A percentile compares a stretch with the other conserved stretches of the same genome.
phyloP scores from a whole-genome alignment of 345 rosid species.

The Gossypium australe region DNA sequence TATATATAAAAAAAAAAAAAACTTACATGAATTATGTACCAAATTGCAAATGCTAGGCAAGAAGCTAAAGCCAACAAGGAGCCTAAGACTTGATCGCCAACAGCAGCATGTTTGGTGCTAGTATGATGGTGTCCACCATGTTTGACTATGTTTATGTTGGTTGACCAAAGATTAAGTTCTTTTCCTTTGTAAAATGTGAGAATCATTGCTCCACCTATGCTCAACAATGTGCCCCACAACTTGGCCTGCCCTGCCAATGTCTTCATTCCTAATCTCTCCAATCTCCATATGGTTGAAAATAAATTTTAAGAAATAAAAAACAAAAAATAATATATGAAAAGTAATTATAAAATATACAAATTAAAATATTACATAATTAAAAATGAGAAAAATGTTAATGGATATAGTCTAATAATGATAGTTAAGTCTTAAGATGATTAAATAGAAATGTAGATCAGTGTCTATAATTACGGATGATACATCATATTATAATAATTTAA shows the following conservation, averaged over 20 bases:
- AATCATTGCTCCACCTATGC: slow-evolving; percentile 52
- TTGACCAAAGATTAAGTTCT: slow-evolving; percentile 27
- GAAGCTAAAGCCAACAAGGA: background rate
- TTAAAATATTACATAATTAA: too few relatives aligned
- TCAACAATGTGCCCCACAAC: slow-evolving; percentile 43
- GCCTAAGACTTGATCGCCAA: background rate
- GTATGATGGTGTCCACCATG: background rate
- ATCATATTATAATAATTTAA: too few relatives aligned
- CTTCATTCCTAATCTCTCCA: slow-evolving; percentile 36
- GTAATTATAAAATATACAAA: too few relatives aligned
- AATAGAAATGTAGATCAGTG: too few relatives aligned
- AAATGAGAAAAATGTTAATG: too few relatives aligned
- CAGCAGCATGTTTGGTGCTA: background rate
- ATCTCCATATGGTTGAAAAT: slow-evolving; percentile 18
- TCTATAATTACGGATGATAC: too few relatives aligned
- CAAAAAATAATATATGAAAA: too few relatives aligned
- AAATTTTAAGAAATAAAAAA: too few relatives aligned
- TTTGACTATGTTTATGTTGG: slow-evolving; percentile 31
- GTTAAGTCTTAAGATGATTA: too few relatives aligned
- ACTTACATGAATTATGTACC: slow-evolving; percentile 4
- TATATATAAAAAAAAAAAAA: too few relatives aligned
- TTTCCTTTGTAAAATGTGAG: slow-evolving; percentile 52
- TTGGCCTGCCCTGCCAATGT: slow-evolving; percentile 40
- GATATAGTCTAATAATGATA: too few relatives aligned
- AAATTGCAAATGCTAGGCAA: background rate